These are phyloP conservation scores for Fusarium denticulatum DNA, from an alignment of 2,329 filamentous ascomycete species.

Conservation along the genomic window DNA sequence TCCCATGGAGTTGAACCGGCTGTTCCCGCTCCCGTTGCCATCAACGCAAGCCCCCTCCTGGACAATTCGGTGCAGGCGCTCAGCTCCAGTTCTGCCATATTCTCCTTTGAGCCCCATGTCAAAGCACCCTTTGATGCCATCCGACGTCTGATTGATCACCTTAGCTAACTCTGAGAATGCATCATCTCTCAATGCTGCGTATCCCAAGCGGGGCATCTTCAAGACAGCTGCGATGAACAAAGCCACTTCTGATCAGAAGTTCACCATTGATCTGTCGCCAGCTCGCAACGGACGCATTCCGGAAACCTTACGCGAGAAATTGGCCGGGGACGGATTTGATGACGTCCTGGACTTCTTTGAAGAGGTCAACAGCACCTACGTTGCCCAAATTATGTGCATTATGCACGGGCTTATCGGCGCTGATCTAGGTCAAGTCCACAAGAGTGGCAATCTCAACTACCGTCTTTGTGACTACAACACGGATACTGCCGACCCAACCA, in stretches of 20 bases:
- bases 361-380: neutral
- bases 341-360: neutral
- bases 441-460: neutral
- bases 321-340: neutral
- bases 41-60: neutral
- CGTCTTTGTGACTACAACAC: neutral
- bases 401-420: neutral
- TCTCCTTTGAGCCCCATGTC: neutral
- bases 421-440: neutral
- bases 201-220: neutral
- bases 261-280: neutral
- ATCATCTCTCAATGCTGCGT: neutral
- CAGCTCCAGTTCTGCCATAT: neutral
- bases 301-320: neutral
- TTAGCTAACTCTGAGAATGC: neutral
- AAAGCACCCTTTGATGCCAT: neutral
- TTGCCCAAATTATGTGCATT: neutral
- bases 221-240: neutral
- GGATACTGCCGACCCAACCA: neutral
- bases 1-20: accelerated
- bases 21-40: neutral
- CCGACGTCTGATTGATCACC: neutral
- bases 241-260: neutral
- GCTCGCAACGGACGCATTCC: neutral
- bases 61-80: neutral